These are phyloP conservation scores for Alternaria brassicicola DNA, from an alignment of 2,329 filamentous ascomycete species.

Conservation along the genomic window DNA sequence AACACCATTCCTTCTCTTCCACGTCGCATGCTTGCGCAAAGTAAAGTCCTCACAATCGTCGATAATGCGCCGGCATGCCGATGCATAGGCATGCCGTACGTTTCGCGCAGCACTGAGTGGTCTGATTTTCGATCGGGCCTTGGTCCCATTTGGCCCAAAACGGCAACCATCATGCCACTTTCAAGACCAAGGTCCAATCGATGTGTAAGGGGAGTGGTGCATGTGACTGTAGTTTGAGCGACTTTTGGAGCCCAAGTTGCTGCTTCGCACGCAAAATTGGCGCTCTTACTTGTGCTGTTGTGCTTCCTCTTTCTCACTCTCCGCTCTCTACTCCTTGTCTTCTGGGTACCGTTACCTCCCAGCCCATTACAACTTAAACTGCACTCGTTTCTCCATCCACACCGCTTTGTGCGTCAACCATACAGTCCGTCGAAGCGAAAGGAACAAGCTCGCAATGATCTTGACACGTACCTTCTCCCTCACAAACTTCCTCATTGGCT, in stretches of 20 bases:
- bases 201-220: neutral
- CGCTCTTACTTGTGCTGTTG: neutral
- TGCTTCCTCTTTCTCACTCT: neutral
- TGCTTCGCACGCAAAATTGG: neutral
- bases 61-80: neutral
- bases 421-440: neutral
- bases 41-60: neutral
- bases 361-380: neutral
- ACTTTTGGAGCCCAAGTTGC: neutral
- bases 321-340: neutral
- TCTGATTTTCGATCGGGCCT: constrained; percentile 26
- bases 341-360: neutral
- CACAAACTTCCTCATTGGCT: constrained; percentile 70
- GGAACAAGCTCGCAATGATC: constrained; percentile 42
- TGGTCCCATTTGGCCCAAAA: constrained; percentile 22
- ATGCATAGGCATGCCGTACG: constrained; percentile 20
- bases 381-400: neutral
- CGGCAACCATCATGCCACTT: constrained; percentile 33
- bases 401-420: neutral
- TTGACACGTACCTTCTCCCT: constrained; percentile 62
- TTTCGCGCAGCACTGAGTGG: constrained; percentile 19
- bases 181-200: constrained; percentile 1
- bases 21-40: neutral
- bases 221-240: constrained; percentile 12
- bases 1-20: neutral